phyloP scores from a whole-genome alignment of 2,329 filamentous ascomycete species.

The Aureobasidium sp. region DNA sequence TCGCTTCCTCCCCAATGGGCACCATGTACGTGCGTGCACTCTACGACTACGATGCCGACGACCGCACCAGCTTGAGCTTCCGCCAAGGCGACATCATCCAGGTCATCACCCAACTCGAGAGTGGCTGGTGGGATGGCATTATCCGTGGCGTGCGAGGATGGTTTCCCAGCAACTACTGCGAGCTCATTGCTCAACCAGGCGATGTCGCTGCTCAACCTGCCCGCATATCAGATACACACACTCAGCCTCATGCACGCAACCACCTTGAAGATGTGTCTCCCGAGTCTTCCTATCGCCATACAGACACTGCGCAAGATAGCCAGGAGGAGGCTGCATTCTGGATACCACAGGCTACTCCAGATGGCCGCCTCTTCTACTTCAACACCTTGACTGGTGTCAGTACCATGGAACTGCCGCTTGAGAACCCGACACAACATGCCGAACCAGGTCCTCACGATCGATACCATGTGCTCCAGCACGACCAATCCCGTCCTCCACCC shows the following conservation, averaged over 20 bases:
- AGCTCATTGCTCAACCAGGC: constrained; percentile 68
- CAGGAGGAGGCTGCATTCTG: constrained; percentile 86
- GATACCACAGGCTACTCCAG: constrained; percentile 94
- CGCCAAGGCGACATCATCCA: constrained; percentile 96
- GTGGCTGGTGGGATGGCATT: constrained; percentile 98
- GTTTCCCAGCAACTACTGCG: constrained; percentile 99
- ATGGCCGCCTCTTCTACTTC: constrained; percentile 93
- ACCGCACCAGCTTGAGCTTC: constrained; percentile 93
- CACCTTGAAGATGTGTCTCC: background rate
- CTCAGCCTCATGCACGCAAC: constrained; percentile 19
- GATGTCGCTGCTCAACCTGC: constrained; percentile 43
- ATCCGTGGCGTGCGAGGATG: constrained; percentile 95
- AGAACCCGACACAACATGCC: constrained; percentile 70
- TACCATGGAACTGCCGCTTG: constrained; percentile 87
- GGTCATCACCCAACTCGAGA: constrained; percentile 95
- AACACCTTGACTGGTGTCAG: constrained; percentile 95
- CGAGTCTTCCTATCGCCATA: constrained; percentile 58
- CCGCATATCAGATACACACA: constrained; percentile 49
- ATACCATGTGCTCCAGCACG: constrained; percentile 79
- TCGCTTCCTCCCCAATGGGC: constrained; percentile 42
- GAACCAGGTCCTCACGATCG: constrained; percentile 84
- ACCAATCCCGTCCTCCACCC: constrained; percentile 79
- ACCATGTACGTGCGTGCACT: constrained; percentile 85
- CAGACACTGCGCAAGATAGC: constrained; percentile 51
- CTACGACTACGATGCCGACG: constrained; percentile 97